Conservation (phyloP, 495 filamentous ascomycete genomes). For the Hypomontagnella submonticulosa region DNA sequence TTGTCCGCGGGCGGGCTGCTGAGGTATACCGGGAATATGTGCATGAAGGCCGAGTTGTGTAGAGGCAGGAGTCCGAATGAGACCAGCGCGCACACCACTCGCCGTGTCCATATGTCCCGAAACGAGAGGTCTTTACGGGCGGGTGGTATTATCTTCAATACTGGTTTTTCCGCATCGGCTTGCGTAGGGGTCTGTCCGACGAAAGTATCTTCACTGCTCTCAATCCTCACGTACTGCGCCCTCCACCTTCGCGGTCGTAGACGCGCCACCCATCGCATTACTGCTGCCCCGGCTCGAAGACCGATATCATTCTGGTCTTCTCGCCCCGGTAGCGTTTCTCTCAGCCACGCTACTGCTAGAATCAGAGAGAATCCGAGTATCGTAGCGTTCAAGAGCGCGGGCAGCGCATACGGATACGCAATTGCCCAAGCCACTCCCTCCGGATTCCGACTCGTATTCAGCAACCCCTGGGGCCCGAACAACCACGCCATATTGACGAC, state of each 20-base stretch:
- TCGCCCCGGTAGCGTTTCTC: conserved; percentile 47
- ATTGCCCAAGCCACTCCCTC: conserved; percentile 49
- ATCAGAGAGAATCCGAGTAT: conserved; percentile 40
- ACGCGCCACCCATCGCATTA: conserved; percentile 48
- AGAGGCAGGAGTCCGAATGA: conserved; percentile 75
- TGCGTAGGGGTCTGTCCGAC: conserved; percentile 39
- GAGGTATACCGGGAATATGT: conserved; percentile 77
- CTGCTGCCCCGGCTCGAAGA: conserved; percentile 28
- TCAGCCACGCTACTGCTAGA: conserved; percentile 34
- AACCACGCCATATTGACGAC: conserved; percentile 69
- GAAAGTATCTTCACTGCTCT: conserved; percentile 31
- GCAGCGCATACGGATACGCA: conserved; percentile 55
- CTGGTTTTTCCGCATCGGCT: conserved; percentile 44
- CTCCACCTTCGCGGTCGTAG: conserved; percentile 8
- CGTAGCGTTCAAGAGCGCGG: conserved; percentile 45
- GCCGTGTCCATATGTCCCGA: conserved; percentile 69
- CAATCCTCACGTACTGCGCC: conserved; percentile 32
- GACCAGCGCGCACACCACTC: conserved; percentile 70
- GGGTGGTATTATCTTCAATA: conserved; percentile 26
- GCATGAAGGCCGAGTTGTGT: conserved; percentile 80
- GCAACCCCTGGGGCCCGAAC: conserved; percentile 65
- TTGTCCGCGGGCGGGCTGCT: conserved; percentile 69
- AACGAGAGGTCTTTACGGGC: conserved; percentile 59
- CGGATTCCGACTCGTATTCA: conserved; percentile 45
- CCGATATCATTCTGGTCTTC: conserved; percentile 46